Conservation (phyloP, 371 early-diverging fungal species). For the Circinella umbellata region DNA sequence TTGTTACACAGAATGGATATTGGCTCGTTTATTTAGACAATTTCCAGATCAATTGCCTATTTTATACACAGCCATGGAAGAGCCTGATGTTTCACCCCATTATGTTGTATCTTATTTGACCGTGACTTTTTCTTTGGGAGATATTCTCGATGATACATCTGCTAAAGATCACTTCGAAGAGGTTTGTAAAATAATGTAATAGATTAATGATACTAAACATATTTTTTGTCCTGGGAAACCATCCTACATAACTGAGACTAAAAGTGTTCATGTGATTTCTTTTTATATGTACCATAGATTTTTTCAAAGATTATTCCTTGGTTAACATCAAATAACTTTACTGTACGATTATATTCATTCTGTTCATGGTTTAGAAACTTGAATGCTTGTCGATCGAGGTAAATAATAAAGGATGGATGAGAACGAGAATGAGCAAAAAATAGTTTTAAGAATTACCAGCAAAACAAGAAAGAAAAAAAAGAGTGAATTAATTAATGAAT, state of each 20-base stretch:
- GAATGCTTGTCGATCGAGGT: constrained; percentile 30
- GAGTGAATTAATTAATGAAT: not conserved
- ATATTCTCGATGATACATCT: constrained; percentile 25
- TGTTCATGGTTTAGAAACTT: constrained; percentile 45
- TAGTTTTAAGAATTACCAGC: too few relatives aligned
- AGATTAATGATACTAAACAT: too few relatives aligned
- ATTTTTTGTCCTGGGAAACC: too few relatives aligned
- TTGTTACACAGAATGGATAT: constrained; percentile 56
- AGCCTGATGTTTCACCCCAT: constrained; percentile 46
- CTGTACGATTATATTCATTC: constrained; percentile 42
- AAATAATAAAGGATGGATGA: not conserved
- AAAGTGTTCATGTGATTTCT: not conserved
- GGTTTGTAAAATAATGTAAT: constrained; percentile 13
- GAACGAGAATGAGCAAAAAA: too few relatives aligned
- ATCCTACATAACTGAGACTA: too few relatives aligned
- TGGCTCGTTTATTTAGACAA: constrained; percentile 27
- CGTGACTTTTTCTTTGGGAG: constrained; percentile 41
- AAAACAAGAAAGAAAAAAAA: too few relatives aligned
- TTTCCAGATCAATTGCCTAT: constrained; percentile 36
- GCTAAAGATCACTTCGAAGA: constrained; percentile 28
- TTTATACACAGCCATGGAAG: constrained; percentile 30
- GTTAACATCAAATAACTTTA: constrained; percentile 50
- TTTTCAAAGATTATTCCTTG: constrained; percentile 43
- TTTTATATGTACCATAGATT: constrained; percentile 17
- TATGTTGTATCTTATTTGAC: constrained; percentile 52